phyloP scores from a whole-genome alignment of 1,284 basidiomycete species.

The Microbotryomycetes sp. region DNA sequence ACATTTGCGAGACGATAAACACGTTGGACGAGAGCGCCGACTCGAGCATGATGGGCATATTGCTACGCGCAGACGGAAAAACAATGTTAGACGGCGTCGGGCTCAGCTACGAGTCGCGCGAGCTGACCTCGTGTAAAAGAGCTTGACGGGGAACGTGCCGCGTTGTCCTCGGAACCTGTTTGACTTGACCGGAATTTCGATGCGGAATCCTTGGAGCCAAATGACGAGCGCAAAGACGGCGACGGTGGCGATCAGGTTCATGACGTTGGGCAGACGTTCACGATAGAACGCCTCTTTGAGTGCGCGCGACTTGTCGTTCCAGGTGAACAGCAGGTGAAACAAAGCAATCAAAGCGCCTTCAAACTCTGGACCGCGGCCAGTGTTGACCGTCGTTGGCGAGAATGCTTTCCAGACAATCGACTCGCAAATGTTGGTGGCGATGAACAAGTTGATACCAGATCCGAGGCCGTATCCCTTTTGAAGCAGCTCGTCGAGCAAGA shows the following conservation, averaged over 20 bases:
- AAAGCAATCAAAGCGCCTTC: conserved; percentile 93
- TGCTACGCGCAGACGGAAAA: conserved; percentile 44
- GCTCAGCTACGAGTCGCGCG: neutral
- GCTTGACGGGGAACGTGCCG: conserved; percentile 91
- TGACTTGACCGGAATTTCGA: conserved; percentile 97
- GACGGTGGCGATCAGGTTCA: conserved; percentile 91
- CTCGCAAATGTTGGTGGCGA: conserved; percentile 99
- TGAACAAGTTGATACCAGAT: conserved; percentile 97
- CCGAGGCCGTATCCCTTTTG: conserved; percentile 99
- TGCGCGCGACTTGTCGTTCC: conserved; percentile 96
- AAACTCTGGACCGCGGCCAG: conserved; percentile 94
- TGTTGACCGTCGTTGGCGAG: conserved; percentile 96
- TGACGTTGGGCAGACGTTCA: conserved; percentile 91
- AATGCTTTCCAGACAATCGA: conserved; percentile 99
- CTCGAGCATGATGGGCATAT: conserved; percentile 99
- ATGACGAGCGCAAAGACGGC: conserved; percentile 91
- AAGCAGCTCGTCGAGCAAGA: conserved; percentile 94
- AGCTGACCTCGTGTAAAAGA: conserved; percentile 72
- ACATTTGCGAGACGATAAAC: conserved; percentile 95
- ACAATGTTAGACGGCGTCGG: too few species aligned
- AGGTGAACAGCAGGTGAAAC: conserved; percentile 96
- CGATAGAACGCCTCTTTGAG: conserved; percentile 98
- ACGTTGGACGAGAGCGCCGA: conserved; percentile 88
- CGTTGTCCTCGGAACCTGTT: conserved; percentile 93
- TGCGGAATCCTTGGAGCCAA: conserved; percentile 97